These are phyloP conservation scores for Monilinia fructicola DNA, from an alignment of 2,329 filamentous ascomycete species.

Conservation along the genomic window DNA sequence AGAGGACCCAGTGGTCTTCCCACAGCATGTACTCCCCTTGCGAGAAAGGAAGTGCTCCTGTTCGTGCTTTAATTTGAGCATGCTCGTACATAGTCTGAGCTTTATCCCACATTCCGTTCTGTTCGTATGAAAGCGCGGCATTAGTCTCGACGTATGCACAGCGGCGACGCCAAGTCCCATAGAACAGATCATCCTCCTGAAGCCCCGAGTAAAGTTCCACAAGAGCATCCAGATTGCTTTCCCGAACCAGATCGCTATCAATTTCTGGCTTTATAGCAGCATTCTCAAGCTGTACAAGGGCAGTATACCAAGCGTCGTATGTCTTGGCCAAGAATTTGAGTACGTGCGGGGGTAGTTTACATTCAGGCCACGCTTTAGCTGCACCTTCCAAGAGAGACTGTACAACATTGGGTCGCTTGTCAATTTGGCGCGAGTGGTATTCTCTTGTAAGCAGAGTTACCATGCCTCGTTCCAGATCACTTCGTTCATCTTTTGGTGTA, in stretches of 20 bases:
- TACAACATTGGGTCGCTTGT: conserved; percentile 92
- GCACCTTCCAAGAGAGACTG: conserved; percentile 88
- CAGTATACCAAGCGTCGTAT: conserved; percentile 97
- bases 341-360: conserved; percentile 92
- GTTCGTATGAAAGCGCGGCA: conserved; percentile 93
- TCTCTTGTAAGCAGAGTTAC: conserved; percentile 91
- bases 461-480: conserved; percentile 86
- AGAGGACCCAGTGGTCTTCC: conserved; percentile 99
- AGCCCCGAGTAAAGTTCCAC: conserved; percentile 87
- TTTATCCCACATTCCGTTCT: conserved; percentile 99
- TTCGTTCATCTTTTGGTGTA: conserved; percentile 80
- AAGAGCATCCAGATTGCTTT: conserved; percentile 95
- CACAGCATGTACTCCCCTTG: conserved; percentile 98
- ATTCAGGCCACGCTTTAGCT: conserved; percentile 78
- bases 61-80: conserved; percentile 94
- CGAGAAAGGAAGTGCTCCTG: conserved; percentile 92
- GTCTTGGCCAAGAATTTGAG: conserved; percentile 93
- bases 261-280: conserved; percentile 75
- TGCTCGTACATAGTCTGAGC: conserved; percentile 95
- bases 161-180: conserved; percentile 91
- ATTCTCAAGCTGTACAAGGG: conserved; percentile 85
- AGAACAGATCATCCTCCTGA: conserved; percentile 95
- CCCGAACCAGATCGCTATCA: conserved; percentile 79
- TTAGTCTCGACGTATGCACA: conserved; percentile 98
- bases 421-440: conserved; percentile 90